phyloP scores from a whole-genome alignment of 768 basidiomycete species.

The Bullera alba region DNA sequence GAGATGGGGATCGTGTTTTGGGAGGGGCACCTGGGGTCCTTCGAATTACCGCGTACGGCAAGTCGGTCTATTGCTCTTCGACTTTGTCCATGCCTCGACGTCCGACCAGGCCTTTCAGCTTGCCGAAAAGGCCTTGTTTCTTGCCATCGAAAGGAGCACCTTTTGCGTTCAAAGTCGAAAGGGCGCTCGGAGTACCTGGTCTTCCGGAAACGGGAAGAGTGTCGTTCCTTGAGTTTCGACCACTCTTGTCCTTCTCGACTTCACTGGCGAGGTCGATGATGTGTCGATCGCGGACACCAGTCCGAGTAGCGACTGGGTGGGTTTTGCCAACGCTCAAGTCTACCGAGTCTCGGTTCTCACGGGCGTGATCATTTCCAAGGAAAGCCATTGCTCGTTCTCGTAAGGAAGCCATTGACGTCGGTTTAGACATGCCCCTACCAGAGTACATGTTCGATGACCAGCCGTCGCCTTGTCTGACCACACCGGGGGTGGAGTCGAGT shows the following conservation, averaged over 20 bases:
- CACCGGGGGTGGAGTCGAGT: slow-evolving; percentile 29
- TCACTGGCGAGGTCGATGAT: slow-evolving; percentile 13
- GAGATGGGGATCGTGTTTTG: no score
- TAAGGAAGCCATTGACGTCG: slow-evolving; percentile 27
- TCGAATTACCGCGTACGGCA: no score
- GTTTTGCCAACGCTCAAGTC: not conserved
- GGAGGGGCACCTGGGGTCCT: no score
- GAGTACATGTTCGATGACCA: slow-evolving; percentile 19
- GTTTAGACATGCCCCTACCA: slow-evolving; percentile 17
- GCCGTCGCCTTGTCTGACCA: slow-evolving; percentile 30
- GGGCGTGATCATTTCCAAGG: slow-evolving; percentile 8
- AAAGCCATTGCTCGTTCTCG: slow-evolving; percentile 26
- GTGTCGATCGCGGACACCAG: not conserved
- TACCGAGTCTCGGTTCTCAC: not conserved
- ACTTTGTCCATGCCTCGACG: no score
- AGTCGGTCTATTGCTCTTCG: no score
- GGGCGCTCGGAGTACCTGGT: not conserved
- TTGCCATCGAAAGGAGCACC: no score
- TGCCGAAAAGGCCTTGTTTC: not conserved
- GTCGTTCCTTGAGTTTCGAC: no score
- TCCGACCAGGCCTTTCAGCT: not conserved
- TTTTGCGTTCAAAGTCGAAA: no score
- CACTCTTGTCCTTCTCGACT: slow-evolving; percentile 1
- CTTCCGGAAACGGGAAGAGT: no score
- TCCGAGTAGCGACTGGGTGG: not conserved